Conservation (phyloP, 1,284 basidiomycete species). For the Sanguinoderma infundibulare region DNA sequence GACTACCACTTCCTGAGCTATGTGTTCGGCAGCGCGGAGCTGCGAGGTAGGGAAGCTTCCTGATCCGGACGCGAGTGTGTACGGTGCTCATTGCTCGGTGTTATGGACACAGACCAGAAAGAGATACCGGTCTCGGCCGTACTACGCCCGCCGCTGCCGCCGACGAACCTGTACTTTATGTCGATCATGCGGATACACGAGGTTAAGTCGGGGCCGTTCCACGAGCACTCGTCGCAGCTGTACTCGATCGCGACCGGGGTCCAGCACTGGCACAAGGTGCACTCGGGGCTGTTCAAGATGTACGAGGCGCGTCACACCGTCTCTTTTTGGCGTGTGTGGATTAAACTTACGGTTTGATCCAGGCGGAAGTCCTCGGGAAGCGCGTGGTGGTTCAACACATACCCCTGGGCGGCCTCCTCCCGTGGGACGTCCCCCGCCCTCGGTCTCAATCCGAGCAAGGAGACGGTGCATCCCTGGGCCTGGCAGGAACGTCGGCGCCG, state of each 20-base stretch:
- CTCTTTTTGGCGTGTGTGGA: background rate
- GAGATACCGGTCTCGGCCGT: constrained; percentile 63
- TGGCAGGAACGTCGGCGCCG: constrained; percentile 17
- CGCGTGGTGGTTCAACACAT: constrained; percentile 97
- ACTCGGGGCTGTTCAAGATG: constrained; percentile 94
- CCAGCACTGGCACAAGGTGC: constrained; percentile 88
- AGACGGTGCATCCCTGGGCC: background rate
- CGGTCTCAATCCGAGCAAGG: background rate
- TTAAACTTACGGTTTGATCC: background rate
- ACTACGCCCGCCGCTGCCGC: constrained; percentile 55
- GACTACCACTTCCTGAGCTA: constrained; percentile 94
- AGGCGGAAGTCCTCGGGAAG: constrained; percentile 94
- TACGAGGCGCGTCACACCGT: constrained; percentile 65
- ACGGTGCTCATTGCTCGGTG: constrained; percentile 3
- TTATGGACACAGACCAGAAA: constrained; percentile 51
- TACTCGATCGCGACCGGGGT: constrained; percentile 87
- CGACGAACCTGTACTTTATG: constrained; percentile 80
- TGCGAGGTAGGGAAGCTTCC: constrained; percentile 58
- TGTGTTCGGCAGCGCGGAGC: constrained; percentile 90
- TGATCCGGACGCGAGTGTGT: constrained; percentile 10
- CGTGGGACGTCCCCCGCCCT: constrained; percentile 51
- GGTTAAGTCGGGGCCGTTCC: constrained; percentile 87
- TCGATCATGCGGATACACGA: constrained; percentile 80
- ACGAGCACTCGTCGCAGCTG: constrained; percentile 92
- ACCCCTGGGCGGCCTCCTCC: constrained; percentile 80